phyloP scores from a whole-genome alignment of 768 basidiomycete species.

The Termitomyces sp. region DNA sequence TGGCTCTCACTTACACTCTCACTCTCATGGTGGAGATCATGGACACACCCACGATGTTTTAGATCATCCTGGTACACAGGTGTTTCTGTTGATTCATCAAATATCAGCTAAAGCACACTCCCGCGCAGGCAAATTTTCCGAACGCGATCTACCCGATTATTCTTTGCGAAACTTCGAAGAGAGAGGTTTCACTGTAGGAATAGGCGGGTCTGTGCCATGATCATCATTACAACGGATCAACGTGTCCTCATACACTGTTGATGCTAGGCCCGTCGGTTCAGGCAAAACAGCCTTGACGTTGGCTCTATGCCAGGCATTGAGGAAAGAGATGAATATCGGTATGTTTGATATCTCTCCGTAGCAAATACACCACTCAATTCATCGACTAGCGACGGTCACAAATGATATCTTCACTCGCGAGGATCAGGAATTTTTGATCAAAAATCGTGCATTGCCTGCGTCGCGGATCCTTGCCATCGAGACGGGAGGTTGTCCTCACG shows the following conservation, averaged over 20 bases:
- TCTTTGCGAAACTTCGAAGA: conserved; percentile 80
- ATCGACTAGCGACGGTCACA: conserved; percentile 77
- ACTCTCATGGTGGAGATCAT: conserved; percentile 69
- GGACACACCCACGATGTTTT: conserved; percentile 95
- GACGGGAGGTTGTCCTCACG: conserved; percentile 97
- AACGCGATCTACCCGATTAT: conserved; percentile 91
- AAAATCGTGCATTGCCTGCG: conserved; percentile 80
- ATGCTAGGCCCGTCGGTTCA: conserved; percentile 87
- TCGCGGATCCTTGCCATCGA: conserved; percentile 93
- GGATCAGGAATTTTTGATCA: conserved; percentile 96
- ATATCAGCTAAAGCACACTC: neutral
- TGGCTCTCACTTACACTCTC: conserved; percentile 30
- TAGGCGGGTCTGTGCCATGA: conserved; percentile 70
- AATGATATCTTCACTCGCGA: conserved; percentile 99
- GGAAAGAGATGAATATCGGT: conserved; percentile 91
- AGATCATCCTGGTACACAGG: conserved; percentile 70
- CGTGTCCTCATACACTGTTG: neutral
- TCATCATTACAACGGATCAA: neutral
- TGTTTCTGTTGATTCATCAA: neutral
- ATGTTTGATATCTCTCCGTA: conserved; percentile 15
- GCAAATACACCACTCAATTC: conserved; percentile 1
- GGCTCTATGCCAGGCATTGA: conserved; percentile 76
- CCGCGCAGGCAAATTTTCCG: conserved; percentile 75
- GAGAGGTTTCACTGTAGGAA: conserved; percentile 95
- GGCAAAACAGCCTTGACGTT: conserved; percentile 95